A percentile compares a stretch with the other conserved stretches of the same genome.
Evolutionary conservation across 805 yeast species (phyloP).

Genomic region (Metschnikowia lunata): DNA sequence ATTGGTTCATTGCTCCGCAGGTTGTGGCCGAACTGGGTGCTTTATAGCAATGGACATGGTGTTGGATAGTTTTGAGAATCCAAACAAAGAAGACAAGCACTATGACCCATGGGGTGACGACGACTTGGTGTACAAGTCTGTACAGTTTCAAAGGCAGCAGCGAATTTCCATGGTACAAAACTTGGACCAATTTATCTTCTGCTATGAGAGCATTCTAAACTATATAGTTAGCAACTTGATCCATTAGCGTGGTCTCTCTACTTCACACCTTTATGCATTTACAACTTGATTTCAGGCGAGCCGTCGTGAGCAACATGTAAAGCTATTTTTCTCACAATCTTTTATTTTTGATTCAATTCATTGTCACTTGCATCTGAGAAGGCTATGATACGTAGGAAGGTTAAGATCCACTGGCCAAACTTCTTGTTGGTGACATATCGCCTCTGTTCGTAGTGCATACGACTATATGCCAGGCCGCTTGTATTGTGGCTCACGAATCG

Average conservation of each 20-base stretch:
- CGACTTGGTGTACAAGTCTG: constrained; percentile 60
- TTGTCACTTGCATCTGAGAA: too few relatives aligned
- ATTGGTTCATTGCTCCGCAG: constrained; percentile 56
- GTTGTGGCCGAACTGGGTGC: constrained; percentile 57
- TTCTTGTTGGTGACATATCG: too few relatives aligned
- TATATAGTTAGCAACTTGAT: constrained; percentile 13
- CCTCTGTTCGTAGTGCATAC: too few relatives aligned
- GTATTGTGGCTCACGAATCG: constrained; percentile 7
- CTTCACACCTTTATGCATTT: too few relatives aligned
- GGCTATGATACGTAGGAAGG: too few relatives aligned
- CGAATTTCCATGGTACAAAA: constrained; percentile 83
- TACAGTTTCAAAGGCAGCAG: constrained; percentile 66
- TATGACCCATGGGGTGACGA: constrained; percentile 30
- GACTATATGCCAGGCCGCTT: background rate
- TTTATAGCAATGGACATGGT: constrained; percentile 45
- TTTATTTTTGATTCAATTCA: too few relatives aligned
- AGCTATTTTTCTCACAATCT: too few relatives aligned
- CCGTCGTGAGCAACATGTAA: too few relatives aligned
- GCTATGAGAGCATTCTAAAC: constrained; percentile 51
- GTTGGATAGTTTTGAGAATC: constrained; percentile 21
- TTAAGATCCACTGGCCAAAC: too few relatives aligned
- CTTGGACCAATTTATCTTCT: constrained; percentile 65
- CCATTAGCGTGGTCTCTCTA: background rate
- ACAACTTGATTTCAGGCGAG: too few relatives aligned
- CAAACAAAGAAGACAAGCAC: constrained; percentile 12